Base-by-base conservation (phyloP, 768 basidiomycete species). In the Leccinum fibrillosum region DNA sequence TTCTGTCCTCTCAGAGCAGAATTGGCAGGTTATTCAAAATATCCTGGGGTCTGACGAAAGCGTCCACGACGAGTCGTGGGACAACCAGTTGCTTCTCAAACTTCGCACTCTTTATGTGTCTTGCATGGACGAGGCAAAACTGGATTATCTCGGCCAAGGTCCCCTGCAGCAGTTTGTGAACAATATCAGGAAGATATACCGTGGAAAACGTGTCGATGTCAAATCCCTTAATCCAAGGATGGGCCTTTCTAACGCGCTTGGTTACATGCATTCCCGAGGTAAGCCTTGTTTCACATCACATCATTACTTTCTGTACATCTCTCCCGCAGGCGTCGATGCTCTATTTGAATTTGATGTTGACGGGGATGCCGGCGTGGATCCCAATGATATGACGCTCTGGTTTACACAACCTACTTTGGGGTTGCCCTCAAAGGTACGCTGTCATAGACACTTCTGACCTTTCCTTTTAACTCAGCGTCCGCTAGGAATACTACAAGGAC, bases 261-360 rank as follows among this genome's bases (percentile, higher is more conserved):
- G 92, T 7, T 97, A 84, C 71, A 77, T 96, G 53, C 94, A 98
- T 69, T 92, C 95, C 23, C 80, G 85, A 76, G 92, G 94, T 88
- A 62, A 63, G 78, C 37, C 7, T 52, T 39, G 8, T 60, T 54
- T 51, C 44, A 57, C 7, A 11, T 26, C 35, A n/a, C 48, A 49
- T 32, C 52, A 45, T 5, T 39, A 19, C 50, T 35, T 8, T 21
- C n/a, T 60, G 28, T 21, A 47, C 34, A 63, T 55, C 13, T 55
- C 1, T 49, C 21, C 47, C 34, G 42, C 61, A 95, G 94, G 86
- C 47, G 82, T 96, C 58, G 82, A 82, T 19, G 88, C 84, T 2
- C 72, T 98, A 12, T 91, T 98, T 66, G 76, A 80, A n/a, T 89
- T 94, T 63, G 78, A 77, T n/a, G 80, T 95, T 57, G 93, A 96